Evolutionary conservation across 2,329 filamentous ascomycete genomes (phyloP).

Genomic region (Claviceps africana): DNA sequence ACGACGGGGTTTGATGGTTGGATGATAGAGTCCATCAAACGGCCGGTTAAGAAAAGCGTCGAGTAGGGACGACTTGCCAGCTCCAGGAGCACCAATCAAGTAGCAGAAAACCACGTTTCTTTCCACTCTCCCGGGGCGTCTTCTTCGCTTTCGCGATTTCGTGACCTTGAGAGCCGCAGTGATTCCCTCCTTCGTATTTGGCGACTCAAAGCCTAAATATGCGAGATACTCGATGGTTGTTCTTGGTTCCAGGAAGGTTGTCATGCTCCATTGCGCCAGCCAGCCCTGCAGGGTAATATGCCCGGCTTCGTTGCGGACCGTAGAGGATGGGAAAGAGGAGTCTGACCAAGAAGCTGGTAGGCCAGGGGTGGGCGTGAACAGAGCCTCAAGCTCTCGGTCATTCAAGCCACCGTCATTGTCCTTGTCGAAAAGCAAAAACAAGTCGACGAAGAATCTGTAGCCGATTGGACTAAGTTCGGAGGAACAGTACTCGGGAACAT

Average conservation of each 20-base stretch:
- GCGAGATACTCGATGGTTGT: constrained; percentile 92
- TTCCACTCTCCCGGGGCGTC: constrained; percentile 71
- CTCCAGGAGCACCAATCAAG: constrained; percentile 69
- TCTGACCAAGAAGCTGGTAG: constrained; percentile 78
- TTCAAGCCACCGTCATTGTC: constrained; percentile 94
- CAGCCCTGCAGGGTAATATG: constrained; percentile 94
- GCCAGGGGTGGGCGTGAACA: constrained; percentile 89
- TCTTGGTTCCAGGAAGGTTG: constrained; percentile 88
- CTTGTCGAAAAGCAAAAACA: constrained; percentile 90
- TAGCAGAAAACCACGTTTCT: constrained; percentile 93
- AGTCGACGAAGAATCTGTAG: constrained; percentile 93
- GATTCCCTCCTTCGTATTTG: constrained; percentile 60
- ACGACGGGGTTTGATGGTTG: constrained; percentile 86
- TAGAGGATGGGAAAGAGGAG: constrained; percentile 80
- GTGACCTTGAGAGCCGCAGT: constrained; percentile 84
- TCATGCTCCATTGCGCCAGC: constrained; percentile 99
- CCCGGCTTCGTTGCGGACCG: constrained; percentile 87
- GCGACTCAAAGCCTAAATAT: constrained; percentile 84
- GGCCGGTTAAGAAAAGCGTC: constrained; percentile 84
- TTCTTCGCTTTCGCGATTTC: constrained; percentile 74
- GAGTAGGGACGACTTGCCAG: constrained; percentile 82
- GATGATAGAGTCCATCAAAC: constrained; percentile 71
- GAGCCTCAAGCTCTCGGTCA: constrained; percentile 64
- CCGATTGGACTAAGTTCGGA: constrained; percentile 88
- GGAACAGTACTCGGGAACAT: constrained; percentile 82